Base-by-base conservation (phyloP, 1,284 basidiomycete genomes). In the Termitomyces sp. region DNA sequence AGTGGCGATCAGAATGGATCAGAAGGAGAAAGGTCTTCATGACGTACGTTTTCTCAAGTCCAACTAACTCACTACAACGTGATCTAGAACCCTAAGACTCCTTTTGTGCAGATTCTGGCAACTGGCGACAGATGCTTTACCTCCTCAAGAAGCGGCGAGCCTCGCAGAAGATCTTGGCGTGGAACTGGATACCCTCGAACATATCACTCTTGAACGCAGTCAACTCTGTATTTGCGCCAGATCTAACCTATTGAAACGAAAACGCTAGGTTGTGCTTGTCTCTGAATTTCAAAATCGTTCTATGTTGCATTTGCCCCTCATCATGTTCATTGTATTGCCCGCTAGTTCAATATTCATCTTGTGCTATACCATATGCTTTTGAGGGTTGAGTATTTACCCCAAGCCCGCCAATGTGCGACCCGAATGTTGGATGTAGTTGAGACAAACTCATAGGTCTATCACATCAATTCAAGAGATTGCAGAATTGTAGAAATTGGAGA, bases 111-210 rank as follows among this genome's bases (percentile, higher is more conserved):
- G 89, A 42, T 79, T 91, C 64, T 91, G 88, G 87, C 74, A 81
- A 52, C 66, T 88, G 24, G 80, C 77, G n/a, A 83, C 84, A 8
- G 89, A 91, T 57, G 66, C 80, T 13, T 65, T 90, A 10, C 66
- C 82, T 5, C 83, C 84, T 40, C 80, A 83, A 65, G 84, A 90
- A 43, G 79, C 83, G 1, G 65, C 68, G 9, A 73, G 70, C 41
- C 79, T 92, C 13, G 76, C 75, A 15, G 89, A 90, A 65, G 83
- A 88, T 52, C 77, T 92, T 12, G 88, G 88, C 3, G 79, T 92
- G 54, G 90, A 92, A 69, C 69, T 75, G 41, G 90, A 92, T 63
- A 82, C 84, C 7, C 54, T 72, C 1, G 89, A 90, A 68, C 88
- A 90, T 64, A 56, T 61, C 24, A 66, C 68, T 17, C 67, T 91